Conservation (phyloP, 805 yeast species). For the Jamesozyma rosinii region DNA sequence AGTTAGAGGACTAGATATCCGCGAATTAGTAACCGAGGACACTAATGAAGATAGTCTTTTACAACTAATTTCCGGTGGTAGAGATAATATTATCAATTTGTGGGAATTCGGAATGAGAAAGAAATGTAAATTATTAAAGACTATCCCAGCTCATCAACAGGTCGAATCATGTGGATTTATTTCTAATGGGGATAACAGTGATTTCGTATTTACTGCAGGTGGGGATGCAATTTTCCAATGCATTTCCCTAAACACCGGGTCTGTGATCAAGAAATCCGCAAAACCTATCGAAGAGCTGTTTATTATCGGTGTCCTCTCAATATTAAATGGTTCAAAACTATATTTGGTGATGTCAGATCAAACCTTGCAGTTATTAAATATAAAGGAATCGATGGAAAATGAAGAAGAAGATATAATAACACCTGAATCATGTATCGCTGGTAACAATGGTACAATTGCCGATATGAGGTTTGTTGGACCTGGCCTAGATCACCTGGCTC, state of each 20-base stretch:
- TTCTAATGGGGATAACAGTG: slow-evolving; percentile 22
- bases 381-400: slow-evolving; percentile 24
- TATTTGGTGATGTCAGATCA: slow-evolving; percentile 73
- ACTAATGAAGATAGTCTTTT: slow-evolving; percentile 33
- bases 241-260: slow-evolving; percentile 48
- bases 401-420: slow-evolving; percentile 33
- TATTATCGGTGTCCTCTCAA: slow-evolving; percentile 49
- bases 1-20: slow-evolving; percentile 74
- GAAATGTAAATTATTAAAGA: slow-evolving; percentile 47
- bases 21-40: slow-evolving; percentile 10
- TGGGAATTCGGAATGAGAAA: slow-evolving; percentile 45
- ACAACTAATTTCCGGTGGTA: slow-evolving; percentile 67
- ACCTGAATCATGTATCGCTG: slow-evolving; percentile 55
- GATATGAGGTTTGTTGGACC: slow-evolving; percentile 77
- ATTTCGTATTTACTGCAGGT: slow-evolving; percentile 64
- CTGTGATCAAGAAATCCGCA: slow-evolving; percentile 33
- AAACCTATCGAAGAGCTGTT: slow-evolving; percentile 66
- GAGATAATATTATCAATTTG: slow-evolving; percentile 61
- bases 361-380: slow-evolving; percentile 49
- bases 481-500: slow-evolving; percentile 45
- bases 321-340: slow-evolving; percentile 30
- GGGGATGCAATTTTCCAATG: slow-evolving; percentile 58
- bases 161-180: slow-evolving; percentile 64
- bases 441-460: slow-evolving; percentile 92
- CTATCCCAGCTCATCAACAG: slow-evolving; percentile 65